Evolutionary conservation across 2,329 filamentous ascomycete species (phyloP).

Genomic region (Hypoxylon sp.): DNA sequence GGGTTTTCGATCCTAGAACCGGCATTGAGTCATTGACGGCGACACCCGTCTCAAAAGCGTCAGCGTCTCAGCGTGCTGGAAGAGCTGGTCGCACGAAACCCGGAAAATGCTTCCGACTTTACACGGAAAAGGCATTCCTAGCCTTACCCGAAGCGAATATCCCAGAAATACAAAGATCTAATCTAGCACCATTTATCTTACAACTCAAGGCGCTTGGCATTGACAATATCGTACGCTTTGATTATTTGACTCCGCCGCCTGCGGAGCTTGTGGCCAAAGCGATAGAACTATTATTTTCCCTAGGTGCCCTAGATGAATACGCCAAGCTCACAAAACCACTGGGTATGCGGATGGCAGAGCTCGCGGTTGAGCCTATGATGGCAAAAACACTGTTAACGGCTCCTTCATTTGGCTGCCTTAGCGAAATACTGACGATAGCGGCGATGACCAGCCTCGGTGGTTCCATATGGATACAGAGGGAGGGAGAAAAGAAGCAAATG

Average conservation of each 20-base stretch:
- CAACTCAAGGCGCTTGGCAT: constrained; percentile 96
- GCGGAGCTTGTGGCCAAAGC: constrained; percentile 87
- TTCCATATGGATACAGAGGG: constrained; percentile 84
- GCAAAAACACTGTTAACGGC: constrained; percentile 87
- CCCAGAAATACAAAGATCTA: constrained; percentile 93
- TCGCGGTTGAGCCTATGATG: constrained; percentile 96
- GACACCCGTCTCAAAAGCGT: constrained; percentile 88
- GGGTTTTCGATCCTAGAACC: constrained; percentile 85
- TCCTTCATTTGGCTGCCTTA: constrained; percentile 80
- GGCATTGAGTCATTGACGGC: constrained; percentile 90
- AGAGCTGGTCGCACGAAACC: constrained; percentile 89
- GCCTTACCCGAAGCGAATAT: constrained; percentile 78
- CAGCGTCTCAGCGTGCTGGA: constrained; percentile 91
- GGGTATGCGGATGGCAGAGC: constrained; percentile 91
- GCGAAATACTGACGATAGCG: constrained; percentile 90
- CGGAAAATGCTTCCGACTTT: constrained; percentile 95
- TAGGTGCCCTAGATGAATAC: constrained; percentile 90
- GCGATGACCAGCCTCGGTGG: constrained; percentile 93
- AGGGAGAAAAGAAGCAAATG: constrained; percentile 80
- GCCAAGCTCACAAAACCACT: constrained; percentile 90
- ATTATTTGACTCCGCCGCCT: constrained; percentile 89
- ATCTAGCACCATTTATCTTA: constrained; percentile 87
- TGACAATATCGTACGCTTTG: constrained; percentile 92
- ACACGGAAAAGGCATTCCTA: constrained; percentile 81
- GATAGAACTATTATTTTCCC: constrained; percentile 86